Conservation (phyloP, 164 flowering plant genomes). For the Tinospora cordifolia region DNA sequence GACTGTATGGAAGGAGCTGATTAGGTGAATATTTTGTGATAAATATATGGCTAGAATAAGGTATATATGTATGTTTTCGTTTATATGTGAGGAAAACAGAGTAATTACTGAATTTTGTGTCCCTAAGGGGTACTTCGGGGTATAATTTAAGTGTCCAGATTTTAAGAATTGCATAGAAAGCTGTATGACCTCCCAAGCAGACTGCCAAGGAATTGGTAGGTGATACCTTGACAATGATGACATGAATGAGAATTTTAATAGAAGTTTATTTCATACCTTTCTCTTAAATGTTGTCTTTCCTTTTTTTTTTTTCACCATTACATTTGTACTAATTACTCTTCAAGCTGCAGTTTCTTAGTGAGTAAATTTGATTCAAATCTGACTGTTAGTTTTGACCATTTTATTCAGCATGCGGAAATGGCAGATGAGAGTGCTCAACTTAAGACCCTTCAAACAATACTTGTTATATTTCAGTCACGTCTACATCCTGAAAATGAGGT, state of each 20-base stretch:
- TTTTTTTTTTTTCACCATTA: not conserved
- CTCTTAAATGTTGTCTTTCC: not conserved
- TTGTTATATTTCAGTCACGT: constrained; percentile 83
- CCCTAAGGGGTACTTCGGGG: no score
- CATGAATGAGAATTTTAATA: not conserved
- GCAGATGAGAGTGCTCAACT: constrained; percentile 83
- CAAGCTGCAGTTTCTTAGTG: constrained; percentile 1
- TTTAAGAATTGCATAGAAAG: no score
- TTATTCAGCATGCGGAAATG: constrained; percentile 87
- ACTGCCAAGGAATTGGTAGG: not conserved
- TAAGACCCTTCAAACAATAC: constrained; percentile 86
- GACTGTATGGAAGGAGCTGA: no score
- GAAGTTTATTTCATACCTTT: not conserved
- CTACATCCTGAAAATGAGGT: constrained; percentile 93
- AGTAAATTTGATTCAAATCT: constrained; percentile 4
- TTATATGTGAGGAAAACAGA: no score
- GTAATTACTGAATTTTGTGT: no score
- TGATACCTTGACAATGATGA: not conserved
- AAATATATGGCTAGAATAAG: no score
- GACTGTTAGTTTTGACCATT: constrained; percentile 4
- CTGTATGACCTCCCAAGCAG: no score
- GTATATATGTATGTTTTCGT: no score
- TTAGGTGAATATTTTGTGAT: no score
- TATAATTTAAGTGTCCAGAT: no score
- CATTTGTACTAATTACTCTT: not conserved